phyloP scores from a whole-genome alignment of 2,329 filamentous ascomycete genomes.

The Apiospora phragmitis region DNA sequence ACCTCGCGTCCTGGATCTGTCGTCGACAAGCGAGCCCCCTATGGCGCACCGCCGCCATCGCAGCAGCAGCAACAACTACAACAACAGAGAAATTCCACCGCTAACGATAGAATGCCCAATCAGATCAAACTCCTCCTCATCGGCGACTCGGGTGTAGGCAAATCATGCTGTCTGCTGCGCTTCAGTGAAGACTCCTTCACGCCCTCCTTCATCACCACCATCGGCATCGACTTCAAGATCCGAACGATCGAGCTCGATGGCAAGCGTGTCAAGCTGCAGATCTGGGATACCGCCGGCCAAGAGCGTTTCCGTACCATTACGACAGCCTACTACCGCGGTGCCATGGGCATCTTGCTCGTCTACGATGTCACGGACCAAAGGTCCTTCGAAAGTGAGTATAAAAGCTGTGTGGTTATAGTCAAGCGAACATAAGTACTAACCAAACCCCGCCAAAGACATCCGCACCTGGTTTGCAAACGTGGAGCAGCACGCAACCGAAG shows the following conservation, averaged over 20 bases:
- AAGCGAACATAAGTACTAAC: slow-evolving; percentile 19
- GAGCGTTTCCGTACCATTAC: slow-evolving; percentile 99
- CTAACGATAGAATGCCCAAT: slow-evolving; percentile 16
- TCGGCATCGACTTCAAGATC: slow-evolving; percentile 99
- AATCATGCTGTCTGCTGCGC: slow-evolving; percentile 93
- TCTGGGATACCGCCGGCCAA: slow-evolving; percentile 98
- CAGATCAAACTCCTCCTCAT: slow-evolving; percentile 97
- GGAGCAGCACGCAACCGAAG: slow-evolving; percentile 96
- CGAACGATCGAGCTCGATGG: slow-evolving; percentile 98
- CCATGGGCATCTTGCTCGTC: slow-evolving; percentile 96
- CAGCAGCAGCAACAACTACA: background rate
- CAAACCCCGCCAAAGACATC: slow-evolving; percentile 67
- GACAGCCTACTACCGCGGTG: slow-evolving; percentile 96
- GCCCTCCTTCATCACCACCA: slow-evolving; percentile 96
- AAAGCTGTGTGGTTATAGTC: slow-evolving; percentile 8
- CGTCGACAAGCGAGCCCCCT: background rate
- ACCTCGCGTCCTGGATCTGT: background rate
- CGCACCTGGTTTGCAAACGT: slow-evolving; percentile 99
- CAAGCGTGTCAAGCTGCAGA: slow-evolving; percentile 98
- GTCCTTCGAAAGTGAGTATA: slow-evolving; percentile 80
- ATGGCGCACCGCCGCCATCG: slow-evolving; percentile 8
- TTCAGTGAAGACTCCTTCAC: slow-evolving; percentile 99
- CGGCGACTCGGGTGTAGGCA: slow-evolving; percentile 94
- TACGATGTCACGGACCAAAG: slow-evolving; percentile 98
- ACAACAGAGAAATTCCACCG: background rate